Conservation (phyloP, 1,284 basidiomycete genomes). For the Crepidotus sp. region DNA sequence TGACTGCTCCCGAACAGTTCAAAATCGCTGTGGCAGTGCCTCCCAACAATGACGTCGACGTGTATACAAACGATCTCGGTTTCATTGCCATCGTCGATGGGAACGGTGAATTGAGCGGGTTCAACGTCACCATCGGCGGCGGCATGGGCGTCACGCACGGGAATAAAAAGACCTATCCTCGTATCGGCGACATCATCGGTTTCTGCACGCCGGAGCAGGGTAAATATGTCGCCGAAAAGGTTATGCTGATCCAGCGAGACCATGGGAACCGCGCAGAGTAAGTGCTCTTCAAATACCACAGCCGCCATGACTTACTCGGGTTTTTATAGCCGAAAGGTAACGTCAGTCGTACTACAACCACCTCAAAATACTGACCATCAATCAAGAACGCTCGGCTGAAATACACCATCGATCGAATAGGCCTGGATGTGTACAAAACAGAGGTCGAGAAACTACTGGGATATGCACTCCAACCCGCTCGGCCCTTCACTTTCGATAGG, state of each 20-base stretch:
- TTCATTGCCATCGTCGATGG: conserved; percentile 86
- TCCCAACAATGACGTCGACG: conserved; percentile 93
- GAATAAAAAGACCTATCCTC: conserved; percentile 98
- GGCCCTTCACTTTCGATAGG: conserved; percentile 76
- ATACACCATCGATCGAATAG: conserved; percentile 96
- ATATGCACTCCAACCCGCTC: conserved; percentile 66
- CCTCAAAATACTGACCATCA: conserved; percentile 4
- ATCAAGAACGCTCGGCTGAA: conserved; percentile 82
- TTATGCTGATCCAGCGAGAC: conserved; percentile 93
- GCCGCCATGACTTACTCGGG: conserved; percentile 4
- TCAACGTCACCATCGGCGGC: conserved; percentile 88
- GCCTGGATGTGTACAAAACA: conserved; percentile 75
- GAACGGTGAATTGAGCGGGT: conserved; percentile 70
- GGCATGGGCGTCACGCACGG: conserved; percentile 99
- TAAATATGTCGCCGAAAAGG: conserved; percentile 79
- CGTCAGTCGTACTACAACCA: neutral
- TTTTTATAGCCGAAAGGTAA: conserved; percentile 40
- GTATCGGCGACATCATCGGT: conserved; percentile 81
- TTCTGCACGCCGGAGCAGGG: conserved; percentile 91
- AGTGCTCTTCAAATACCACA: conserved; percentile 25
- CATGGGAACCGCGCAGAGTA: conserved; percentile 91
- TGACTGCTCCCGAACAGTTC: conserved; percentile 49
- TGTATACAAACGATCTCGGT: conserved; percentile 93
- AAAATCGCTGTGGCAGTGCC: conserved; percentile 97
- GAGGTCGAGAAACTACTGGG: conserved; percentile 90